Conservation (phyloP, 768 basidiomycete species). For the Russula abietina region DNA sequence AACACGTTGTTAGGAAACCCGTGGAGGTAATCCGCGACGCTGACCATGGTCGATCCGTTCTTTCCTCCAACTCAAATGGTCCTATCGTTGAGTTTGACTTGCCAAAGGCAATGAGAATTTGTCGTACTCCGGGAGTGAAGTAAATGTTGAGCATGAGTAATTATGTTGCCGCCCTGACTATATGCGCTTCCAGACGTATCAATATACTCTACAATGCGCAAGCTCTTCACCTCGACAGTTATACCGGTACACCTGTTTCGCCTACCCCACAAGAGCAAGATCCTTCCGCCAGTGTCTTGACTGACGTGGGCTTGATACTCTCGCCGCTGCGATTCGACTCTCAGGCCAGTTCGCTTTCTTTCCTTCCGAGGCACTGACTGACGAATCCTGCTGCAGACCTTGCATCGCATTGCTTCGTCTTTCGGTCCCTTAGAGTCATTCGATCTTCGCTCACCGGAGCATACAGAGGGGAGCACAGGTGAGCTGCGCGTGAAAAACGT, state of each 20-base stretch:
- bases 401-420: conserved; percentile 45
- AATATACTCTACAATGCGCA: conserved; percentile 16
- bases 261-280: conserved; percentile 14
- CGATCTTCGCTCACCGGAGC: conserved; percentile 28
- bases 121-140: conserved; percentile 50
- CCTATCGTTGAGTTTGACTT: conserved; percentile 34
- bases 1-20: conserved; percentile 33
- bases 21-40: conserved; percentile 30
- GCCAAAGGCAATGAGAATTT: conserved; percentile 56
- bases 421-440: conserved; percentile 67
- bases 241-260: neutral
- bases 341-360: conserved; percentile 38
- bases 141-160: conserved; percentile 28
- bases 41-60: conserved; percentile 16
- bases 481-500: neutral
- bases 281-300: conserved; percentile 27
- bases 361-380: neutral
- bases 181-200: conserved; percentile 33
- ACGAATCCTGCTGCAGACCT: conserved; percentile 35
- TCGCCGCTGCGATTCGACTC: conserved; percentile 55
- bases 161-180: neutral
- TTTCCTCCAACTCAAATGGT: conserved; percentile 22
- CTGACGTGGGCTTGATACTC: conserved; percentile 39
- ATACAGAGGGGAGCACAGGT: conserved; percentile 17
- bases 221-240: neutral